A percentile compares a stretch with the other conserved stretches of the same genome.
These are phyloP conservation scores for Mycena filopes DNA, from an alignment of 768 basidiomycete species.

Conservation along the genomic window DNA sequence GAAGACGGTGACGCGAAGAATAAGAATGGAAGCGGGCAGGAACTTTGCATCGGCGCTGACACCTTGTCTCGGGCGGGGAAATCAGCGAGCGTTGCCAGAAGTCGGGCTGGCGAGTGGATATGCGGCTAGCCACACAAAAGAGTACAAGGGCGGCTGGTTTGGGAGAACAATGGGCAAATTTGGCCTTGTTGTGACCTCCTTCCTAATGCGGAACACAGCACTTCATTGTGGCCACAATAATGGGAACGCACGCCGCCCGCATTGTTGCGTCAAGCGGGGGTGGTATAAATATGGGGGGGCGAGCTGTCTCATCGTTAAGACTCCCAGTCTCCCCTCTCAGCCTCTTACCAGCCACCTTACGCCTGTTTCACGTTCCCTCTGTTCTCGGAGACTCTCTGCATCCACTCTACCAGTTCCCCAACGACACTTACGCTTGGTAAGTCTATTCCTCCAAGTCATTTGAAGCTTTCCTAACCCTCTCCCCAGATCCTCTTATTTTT, in stretches of 20 bases:
- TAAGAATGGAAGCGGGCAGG: not conserved
- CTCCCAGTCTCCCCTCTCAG: slow-evolving; percentile 21
- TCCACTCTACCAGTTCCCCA: not conserved
- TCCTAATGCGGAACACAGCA: slow-evolving; percentile 8
- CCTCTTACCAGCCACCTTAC: slow-evolving; percentile 15
- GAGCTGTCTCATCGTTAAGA: not conserved
- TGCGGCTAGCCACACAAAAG: too few relatives aligned
- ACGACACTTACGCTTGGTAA: slow-evolving; percentile 20
- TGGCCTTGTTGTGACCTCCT: not conserved
- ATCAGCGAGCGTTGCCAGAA: too few relatives aligned
- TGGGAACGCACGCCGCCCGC: slow-evolving; percentile 9
- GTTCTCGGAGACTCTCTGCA: slow-evolving; percentile 22
- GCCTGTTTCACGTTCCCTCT: slow-evolving; percentile 23
- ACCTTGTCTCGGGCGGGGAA: too few relatives aligned
- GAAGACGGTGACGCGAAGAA: slow-evolving; percentile 1
- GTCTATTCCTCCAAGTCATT: not conserved
- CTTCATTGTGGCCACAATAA: slow-evolving; percentile 21
- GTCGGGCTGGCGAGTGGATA: too few relatives aligned
- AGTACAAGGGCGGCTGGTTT: slow-evolving; percentile 5
- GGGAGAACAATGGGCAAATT: slow-evolving; percentile 15
- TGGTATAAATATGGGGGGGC: slow-evolving; percentile 12
- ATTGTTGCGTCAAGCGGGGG: slow-evolving; percentile 6
- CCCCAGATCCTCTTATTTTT: not conserved
- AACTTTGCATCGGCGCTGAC: too few relatives aligned
- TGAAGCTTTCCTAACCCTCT: not conserved